Base-by-base conservation (phyloP, 2,329 filamentous ascomycete genomes). In the Venturia asperata region DNA sequence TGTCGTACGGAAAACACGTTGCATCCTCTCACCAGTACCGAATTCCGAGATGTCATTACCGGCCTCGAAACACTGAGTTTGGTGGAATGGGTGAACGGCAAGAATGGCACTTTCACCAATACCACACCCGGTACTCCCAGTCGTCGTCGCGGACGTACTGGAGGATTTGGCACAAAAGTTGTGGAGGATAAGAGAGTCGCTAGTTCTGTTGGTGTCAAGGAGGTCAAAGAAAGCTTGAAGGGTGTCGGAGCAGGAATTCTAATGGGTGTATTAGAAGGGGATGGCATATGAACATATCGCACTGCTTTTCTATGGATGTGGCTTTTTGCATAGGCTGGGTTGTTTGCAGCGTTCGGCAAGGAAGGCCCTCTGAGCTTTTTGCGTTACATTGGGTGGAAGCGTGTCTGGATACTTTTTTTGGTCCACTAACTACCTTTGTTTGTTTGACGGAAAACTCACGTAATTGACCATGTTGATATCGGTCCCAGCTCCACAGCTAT, bases 11-110 rank as follows among this genome's bases (percentile, higher is more conserved):
- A 97, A 71, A 90, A 92, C n/a, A 82, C 95, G 11, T 83, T 99
- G 2, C 92, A 96, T 70, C 90, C 93, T 0, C 83, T 99, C 2
- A 94, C 91, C 1, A 89, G 85, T 71, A 94, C 91, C 5, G 94
- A 99, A 75, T 99, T 99, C 76, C 86, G 92, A 66, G 94, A 99
- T 76, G 92, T 99, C 5, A 82, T 97, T 24, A 87, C 89, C 43
- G 95, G 91, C 70, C 77, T 99, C 63, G 94, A 99, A 78, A 94
- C 92, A 0, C 78, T 96, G 60, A 92, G 91, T 1, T 79, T 97
- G 27, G 82, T 97, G 6, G 82, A 88, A 74, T 76, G 87, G 77
- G 72, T 90, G 78, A 73, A 91, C 83, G 79, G 90, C 79, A 91
- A 84, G 15, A 73, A 72, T 56, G 68, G 68, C 47, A 75, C 76